Evolutionary conservation across 495 filamentous ascomycete genomes (phyloP).

Genomic region (Schizothecium vesticola): DNA sequence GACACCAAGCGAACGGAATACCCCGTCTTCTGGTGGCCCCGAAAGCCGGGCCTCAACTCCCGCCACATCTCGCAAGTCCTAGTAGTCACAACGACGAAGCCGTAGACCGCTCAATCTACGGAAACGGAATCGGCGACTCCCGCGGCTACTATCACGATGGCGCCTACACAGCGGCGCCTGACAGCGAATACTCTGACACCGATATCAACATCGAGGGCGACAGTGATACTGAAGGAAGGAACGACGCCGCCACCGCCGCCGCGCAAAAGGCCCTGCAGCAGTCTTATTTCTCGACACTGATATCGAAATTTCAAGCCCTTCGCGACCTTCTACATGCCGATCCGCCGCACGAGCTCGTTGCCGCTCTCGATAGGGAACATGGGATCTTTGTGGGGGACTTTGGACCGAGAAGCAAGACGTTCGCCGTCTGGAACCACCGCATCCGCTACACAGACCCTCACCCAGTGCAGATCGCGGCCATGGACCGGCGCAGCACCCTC

Average conservation of each 20-base stretch:
- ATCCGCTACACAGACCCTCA: constrained; percentile 52
- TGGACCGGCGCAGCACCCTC: constrained; percentile 58
- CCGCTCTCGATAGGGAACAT: constrained; percentile 50
- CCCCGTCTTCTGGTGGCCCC: constrained; percentile 59
- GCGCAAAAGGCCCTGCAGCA: constrained; percentile 30
- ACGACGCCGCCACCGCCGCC: constrained; percentile 9
- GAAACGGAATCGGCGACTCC: constrained; percentile 40
- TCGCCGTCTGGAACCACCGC: constrained; percentile 47
- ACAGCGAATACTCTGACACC: constrained; percentile 7
- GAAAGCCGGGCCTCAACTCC: constrained; percentile 42
- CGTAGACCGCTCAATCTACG: constrained; percentile 39
- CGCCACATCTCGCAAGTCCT: constrained; percentile 26
- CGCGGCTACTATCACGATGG: constrained; percentile 65
- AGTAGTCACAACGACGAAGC: constrained; percentile 11
- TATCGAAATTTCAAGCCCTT: constrained; percentile 53
- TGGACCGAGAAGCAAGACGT: constrained; percentile 38
- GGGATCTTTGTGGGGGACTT: constrained; percentile 50
- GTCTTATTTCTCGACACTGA: constrained; percentile 59
- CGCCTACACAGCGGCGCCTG: constrained; percentile 57
- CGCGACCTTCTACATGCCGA: constrained; percentile 51
- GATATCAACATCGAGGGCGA: constrained; percentile 1
- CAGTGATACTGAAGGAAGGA: constrained; percentile 13
- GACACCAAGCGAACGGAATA: constrained; percentile 66
- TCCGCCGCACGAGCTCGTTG: constrained; percentile 47
- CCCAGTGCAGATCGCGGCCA: constrained; percentile 61